phyloP scores from a whole-genome alignment of 257 asterid species.

The Solanum infundibuliforme region DNA sequence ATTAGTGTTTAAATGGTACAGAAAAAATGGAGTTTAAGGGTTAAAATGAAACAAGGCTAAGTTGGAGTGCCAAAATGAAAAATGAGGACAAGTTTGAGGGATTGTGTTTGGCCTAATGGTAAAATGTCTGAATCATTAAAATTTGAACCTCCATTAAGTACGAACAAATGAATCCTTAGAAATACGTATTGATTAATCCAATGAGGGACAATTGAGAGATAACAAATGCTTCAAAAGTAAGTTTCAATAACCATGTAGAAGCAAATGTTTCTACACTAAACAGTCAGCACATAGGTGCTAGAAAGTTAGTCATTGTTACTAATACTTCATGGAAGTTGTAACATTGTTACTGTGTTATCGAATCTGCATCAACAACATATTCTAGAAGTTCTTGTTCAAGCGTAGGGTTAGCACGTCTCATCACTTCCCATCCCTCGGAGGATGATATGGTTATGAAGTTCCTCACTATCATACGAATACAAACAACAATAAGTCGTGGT shows the following conservation, averaged over 20 bases:
- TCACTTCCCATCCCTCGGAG: constrained; percentile 87
- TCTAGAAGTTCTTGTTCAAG: constrained; percentile 79
- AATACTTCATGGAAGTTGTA: not conserved
- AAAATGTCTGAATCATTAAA: not conserved
- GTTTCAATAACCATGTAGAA: not conserved
- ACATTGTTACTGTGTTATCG: constrained; percentile 26
- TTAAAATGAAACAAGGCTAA: too few relatives aligned
- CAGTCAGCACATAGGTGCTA: not conserved
- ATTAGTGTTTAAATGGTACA: too few relatives aligned
- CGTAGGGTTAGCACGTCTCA: constrained; percentile 50
- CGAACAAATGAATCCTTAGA: not conserved
- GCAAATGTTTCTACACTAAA: not conserved
- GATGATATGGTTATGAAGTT: constrained; percentile 55
- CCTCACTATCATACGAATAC: constrained; percentile 41
- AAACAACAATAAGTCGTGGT: constrained; percentile 44
- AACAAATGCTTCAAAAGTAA: not conserved
- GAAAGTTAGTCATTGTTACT: not conserved
- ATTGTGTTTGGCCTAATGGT: too few relatives aligned
- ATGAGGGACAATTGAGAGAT: too few relatives aligned
- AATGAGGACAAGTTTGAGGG: too few relatives aligned
- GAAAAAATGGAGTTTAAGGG: too few relatives aligned
- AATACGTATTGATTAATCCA: too few relatives aligned
- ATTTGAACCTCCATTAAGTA: not conserved
- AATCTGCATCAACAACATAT: constrained; percentile 62
- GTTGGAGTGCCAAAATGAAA: too few relatives aligned